A percentile compares a stretch with the other conserved stretches of the same genome.
These are phyloP conservation scores for Croton setiger DNA, from an alignment of 441 rosid genomes.

Conservation along the genomic window DNA sequence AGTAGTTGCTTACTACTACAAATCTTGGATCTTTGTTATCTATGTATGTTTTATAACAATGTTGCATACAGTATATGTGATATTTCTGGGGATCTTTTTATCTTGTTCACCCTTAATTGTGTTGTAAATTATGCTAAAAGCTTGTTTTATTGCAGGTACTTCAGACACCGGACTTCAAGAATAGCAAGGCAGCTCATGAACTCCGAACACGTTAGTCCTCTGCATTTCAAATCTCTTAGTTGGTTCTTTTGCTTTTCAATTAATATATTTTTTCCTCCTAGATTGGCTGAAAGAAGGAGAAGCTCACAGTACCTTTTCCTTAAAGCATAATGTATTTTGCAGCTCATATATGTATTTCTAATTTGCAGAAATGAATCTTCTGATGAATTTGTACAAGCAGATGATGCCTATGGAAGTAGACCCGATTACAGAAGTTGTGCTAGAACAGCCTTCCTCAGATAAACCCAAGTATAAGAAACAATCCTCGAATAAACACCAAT, in stretches of 20 bases:
- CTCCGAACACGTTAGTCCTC: constrained; percentile 32
- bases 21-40: not conserved
- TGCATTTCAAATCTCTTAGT: not conserved
- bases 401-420: constrained; percentile 28
- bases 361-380: constrained; percentile 36
- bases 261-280: not conserved
- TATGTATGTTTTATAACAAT: not conserved
- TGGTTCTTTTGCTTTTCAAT: not conserved
- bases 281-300: not conserved
- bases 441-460: not conserved
- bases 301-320: not conserved
- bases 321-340: not conserved
- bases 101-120: not conserved
- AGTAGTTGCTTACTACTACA: too few relatives aligned
- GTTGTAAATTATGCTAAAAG: not conserved
- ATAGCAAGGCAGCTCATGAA: constrained; percentile 39
- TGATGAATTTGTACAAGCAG: constrained; percentile 31
- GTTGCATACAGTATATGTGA: not conserved
- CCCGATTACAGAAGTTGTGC: not conserved
- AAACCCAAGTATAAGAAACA: constrained; percentile 11
- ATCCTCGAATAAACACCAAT: not conserved
- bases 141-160: constrained; percentile 27
- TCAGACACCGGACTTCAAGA: constrained; percentile 31
- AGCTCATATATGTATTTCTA: not conserved
- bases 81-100: not conserved